phyloP scores from a whole-genome alignment of 2,329 filamentous ascomycete species.

The Tolypocladium nubicola region DNA sequence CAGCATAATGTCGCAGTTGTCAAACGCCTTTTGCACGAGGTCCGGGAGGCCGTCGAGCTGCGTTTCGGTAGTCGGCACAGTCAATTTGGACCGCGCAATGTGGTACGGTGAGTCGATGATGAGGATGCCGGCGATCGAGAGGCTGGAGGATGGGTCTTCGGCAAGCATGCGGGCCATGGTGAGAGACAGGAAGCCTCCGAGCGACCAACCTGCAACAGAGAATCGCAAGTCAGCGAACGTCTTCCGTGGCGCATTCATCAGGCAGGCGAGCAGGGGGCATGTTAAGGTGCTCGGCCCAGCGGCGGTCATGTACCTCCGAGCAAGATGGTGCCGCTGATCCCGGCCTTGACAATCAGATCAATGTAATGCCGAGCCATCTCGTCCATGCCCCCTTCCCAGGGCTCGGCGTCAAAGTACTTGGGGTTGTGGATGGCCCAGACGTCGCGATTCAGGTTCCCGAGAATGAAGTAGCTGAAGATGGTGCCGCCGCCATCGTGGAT shows the following conservation, averaged over 20 bases:
- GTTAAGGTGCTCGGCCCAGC: too few relatives aligned
- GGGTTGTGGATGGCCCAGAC: constrained; percentile 21
- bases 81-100: constrained; percentile 9
- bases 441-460: constrained; percentile 15
- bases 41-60: constrained; percentile 11
- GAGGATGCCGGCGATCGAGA: constrained; percentile 14
- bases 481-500: constrained; percentile 21
- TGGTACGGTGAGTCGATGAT: constrained; percentile 19
- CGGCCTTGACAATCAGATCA: constrained; percentile 10
- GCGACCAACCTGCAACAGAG: constrained; percentile 15
- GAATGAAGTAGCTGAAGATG: constrained; percentile 17
- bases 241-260: neutral
- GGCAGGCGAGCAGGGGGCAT: neutral
- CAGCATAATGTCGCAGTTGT: constrained; percentile 19
- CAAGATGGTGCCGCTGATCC: constrained; percentile 14
- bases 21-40: constrained; percentile 16
- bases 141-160: constrained; percentile 8
- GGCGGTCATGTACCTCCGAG: constrained; percentile 12
- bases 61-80: constrained; percentile 6
- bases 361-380: constrained; percentile 18
- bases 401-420: constrained; percentile 12
- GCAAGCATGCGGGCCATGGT: constrained; percentile 14
- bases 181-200: constrained; percentile 16
- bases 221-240: neutral
- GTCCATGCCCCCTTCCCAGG: constrained; percentile 16